Conservation (phyloP, 257 asterid species). For the Leptodermis oblonga region DNA sequence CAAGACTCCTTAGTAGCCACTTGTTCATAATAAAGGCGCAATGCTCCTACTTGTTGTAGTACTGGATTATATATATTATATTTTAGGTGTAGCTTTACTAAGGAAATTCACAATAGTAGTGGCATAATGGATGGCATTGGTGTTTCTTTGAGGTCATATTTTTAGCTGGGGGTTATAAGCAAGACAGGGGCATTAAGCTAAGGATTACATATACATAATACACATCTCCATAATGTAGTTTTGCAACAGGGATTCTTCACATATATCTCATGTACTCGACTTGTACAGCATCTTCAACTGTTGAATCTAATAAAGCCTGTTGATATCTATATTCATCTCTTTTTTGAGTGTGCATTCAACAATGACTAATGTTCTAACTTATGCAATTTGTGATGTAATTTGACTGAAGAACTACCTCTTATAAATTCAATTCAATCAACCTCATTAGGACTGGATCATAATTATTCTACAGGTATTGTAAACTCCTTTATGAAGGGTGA, state of each 20-base stretch:
- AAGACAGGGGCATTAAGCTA: not conserved
- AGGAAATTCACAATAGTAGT: not conserved
- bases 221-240: not conserved
- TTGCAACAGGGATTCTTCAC: not conserved
- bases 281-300: slow-evolving; percentile 3
- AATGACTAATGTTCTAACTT: too few relatives aligned
- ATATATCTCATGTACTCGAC: not conserved
- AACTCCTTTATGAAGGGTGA: too few relatives aligned
- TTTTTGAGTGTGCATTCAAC: too few relatives aligned
- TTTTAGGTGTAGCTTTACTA: not conserved
- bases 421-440: too few relatives aligned
- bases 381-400: too few relatives aligned
- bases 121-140: not conserved
- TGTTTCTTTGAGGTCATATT: too few relatives aligned
- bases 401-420: too few relatives aligned
- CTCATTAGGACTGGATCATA: too few relatives aligned
- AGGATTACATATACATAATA: not conserved
- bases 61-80: not conserved
- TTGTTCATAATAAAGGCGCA: slow-evolving; percentile 50
- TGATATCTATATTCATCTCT: not conserved
- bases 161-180: not conserved
- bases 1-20: slow-evolving; percentile 67
- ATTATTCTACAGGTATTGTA: too few relatives aligned
- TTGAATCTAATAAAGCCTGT: not conserved
- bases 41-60: too few relatives aligned